Percentiles rank a stretch among this genome's conserved stretches.
phyloP scores from a whole-genome alignment of 306 rosid genomes.

The Begonia loranthoides region DNA sequence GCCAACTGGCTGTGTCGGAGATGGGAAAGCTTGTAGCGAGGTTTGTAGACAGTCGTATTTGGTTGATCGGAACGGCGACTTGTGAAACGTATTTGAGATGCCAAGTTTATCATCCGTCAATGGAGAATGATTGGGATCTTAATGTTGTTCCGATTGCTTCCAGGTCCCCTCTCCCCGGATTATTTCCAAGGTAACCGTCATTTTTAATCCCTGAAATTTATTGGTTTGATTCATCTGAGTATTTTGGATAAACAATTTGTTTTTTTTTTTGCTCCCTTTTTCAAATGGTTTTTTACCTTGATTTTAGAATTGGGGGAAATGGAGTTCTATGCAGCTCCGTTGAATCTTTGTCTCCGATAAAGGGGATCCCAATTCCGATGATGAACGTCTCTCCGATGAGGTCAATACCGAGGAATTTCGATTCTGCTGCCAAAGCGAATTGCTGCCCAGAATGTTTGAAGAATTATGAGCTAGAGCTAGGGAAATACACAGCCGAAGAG shows the following conservation, averaged over 20 bases:
- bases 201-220: too few species aligned
- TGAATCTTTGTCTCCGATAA: conserved; percentile 65
- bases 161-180: conserved; percentile 45
- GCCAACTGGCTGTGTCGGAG: conserved; percentile 64
- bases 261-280: not conserved
- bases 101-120: conserved; percentile 92
- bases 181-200: conserved; percentile 45
- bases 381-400: conserved; percentile 30
- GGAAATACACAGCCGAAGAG: conserved; percentile 35
- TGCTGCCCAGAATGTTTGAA: conserved; percentile 61
- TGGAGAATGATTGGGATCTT: conserved; percentile 97
- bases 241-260: conserved; percentile 1
- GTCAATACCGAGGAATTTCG: conserved; percentile 39
- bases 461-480: conserved; percentile 49
- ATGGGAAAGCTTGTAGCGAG: conserved; percentile 47
- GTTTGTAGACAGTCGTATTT: conserved; percentile 42
- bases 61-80: conserved; percentile 90
- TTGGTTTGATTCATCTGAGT: conserved; percentile 14
- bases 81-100: conserved; percentile 96
- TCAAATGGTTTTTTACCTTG: not conserved
- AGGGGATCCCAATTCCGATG: conserved; percentile 31
- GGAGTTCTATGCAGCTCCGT: conserved; percentile 72
- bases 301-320: not conserved
- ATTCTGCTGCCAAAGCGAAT: conserved; percentile 27
- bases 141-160: conserved; percentile 73